A percentile compares a stretch with the other conserved stretches of the same genome.
These are phyloP conservation scores for Camptophora hylomeconis DNA, from an alignment of 2,329 filamentous ascomycete species.

Conservation along the genomic window DNA sequence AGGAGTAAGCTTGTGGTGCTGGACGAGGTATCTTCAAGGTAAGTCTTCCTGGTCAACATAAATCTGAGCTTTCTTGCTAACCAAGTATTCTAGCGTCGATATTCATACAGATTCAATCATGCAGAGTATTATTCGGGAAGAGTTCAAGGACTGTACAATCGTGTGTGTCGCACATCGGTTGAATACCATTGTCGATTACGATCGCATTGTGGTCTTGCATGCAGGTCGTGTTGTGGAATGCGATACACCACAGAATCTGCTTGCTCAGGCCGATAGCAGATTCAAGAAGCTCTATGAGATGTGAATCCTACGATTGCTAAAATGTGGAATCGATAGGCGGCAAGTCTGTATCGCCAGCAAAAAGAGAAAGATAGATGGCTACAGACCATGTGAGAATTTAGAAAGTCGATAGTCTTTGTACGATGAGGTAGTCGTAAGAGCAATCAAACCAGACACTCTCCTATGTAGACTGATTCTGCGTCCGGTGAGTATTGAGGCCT, in stretches of 20 bases:
- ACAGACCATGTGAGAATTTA: no score
- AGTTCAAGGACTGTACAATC: conserved; percentile 46
- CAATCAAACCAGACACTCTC: no score
- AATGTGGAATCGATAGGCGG: no score
- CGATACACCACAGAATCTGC: conserved; percentile 15
- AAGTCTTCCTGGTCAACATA: conserved; percentile 3
- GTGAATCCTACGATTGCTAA: neutral
- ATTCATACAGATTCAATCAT: conserved; percentile 43
- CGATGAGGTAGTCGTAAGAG: no score
- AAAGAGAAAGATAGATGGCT: no score
- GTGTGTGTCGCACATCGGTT: conserved; percentile 45
- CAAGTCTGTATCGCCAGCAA: no score
- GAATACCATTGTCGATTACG: conserved; percentile 49
- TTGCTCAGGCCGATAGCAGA: neutral
- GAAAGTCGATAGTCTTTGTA: no score
- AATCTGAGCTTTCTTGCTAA: neutral
- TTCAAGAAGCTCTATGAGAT: conserved; percentile 1
- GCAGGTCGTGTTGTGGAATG: conserved; percentile 10
- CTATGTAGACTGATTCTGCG: no score
- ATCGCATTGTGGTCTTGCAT: conserved; percentile 45
- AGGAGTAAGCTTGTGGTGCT: conserved; percentile 30
- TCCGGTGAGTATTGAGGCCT: no score
- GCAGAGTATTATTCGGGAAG: conserved; percentile 41
- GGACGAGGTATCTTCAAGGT: conserved; percentile 27
- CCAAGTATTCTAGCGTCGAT: conserved; percentile 48